Evolutionary conservation across 352 stramenopile species (phyloP), one percentile per base, ranked within the genome.

Genomic region (Phytophthora nicotianae): DNA sequence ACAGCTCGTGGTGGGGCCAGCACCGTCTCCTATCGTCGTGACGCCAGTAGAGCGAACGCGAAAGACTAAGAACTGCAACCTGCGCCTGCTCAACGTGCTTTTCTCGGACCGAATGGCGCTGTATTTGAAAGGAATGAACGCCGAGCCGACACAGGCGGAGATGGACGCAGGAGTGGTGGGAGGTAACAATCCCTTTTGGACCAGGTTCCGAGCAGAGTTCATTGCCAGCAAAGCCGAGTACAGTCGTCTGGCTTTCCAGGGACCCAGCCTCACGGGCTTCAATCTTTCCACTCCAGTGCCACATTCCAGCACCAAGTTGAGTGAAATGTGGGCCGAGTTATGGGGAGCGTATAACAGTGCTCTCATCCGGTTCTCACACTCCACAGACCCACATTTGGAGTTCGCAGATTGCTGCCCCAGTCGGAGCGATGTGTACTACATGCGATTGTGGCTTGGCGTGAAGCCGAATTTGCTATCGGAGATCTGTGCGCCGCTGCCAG

Each of bases 31-130:
- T 8, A 29, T 65, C 10, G 45, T 47, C 13, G 21, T 53, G n/a
- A 38, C 38, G 24, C 37, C 52, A 10, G 40, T 58, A 17, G 21
- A 57, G 23, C 45, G 60, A 5, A 63, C 60, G 11, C 42, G 60
- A 19, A 68, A 63, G 52, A 63, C 60, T 27, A 68, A 68, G 52
- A 68, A 68, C 27, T 68, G 60, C 60, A 68, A 63, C 19, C 40
- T 68, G 13, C 45, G 60, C n/a, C 53, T 68, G 20, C 52, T 63
- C 24, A 68, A 63, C 27, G 60, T 68, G 37, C 40, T 68, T 19
- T 63, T 50, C 37, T 68, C 60, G 2, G 60, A 58, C 1, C 19
- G 13, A 8, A 63, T 63, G 45, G 46, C 53, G 29, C 60, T 52
- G 11, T 53, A 43, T n/a, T 29, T 68, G 14, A 42, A 17, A 10